phyloP scores from a whole-genome alignment of 2,329 filamentous ascomycete species.

The Aulographum hederae region DNA sequence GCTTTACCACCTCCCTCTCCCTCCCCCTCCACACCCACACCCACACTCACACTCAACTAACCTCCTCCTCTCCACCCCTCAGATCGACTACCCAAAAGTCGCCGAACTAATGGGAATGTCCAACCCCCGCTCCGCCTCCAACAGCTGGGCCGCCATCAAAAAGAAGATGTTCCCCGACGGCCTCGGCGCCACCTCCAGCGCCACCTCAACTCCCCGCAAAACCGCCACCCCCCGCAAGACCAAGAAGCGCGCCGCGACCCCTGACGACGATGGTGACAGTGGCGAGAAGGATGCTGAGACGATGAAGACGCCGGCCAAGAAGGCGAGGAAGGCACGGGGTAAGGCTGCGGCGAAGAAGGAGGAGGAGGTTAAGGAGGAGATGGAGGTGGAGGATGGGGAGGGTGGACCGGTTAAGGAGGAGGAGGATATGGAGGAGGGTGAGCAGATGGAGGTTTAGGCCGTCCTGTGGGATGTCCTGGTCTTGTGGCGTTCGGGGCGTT shows the following conservation, averaged over 20 bases:
- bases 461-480: too few relatives aligned
- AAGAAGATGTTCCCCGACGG: conserved; percentile 11
- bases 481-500: too few relatives aligned
- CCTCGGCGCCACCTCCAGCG: neutral
- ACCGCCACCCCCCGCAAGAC: conserved; percentile 1
- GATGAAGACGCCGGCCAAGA: neutral
- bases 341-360: conserved; percentile 5
- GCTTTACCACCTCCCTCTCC: too few relatives aligned
- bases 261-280: conserved; percentile 12
- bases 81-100: conserved; percentile 20
- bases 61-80: neutral
- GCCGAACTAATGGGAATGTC: conserved; percentile 16
- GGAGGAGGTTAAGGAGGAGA: conserved; percentile 5
- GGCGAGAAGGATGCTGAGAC: conserved; percentile 5
- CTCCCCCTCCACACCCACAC: neutral
- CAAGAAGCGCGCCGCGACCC: neutral
- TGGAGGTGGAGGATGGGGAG: too few relatives aligned
- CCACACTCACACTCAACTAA: neutral
- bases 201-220: neutral
- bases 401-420: too few relatives aligned
- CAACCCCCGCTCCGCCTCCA: conserved; percentile 18
- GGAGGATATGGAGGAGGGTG: too few relatives aligned
- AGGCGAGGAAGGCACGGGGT: conserved; percentile 14
- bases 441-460: too few relatives aligned
- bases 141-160: conserved; percentile 18